A percentile compares a stretch with the other conserved stretches of the same genome.
Evolutionary conservation across 2,329 filamentous ascomycete genomes (phyloP).

Genomic region (Cyanodermella asteris): DNA sequence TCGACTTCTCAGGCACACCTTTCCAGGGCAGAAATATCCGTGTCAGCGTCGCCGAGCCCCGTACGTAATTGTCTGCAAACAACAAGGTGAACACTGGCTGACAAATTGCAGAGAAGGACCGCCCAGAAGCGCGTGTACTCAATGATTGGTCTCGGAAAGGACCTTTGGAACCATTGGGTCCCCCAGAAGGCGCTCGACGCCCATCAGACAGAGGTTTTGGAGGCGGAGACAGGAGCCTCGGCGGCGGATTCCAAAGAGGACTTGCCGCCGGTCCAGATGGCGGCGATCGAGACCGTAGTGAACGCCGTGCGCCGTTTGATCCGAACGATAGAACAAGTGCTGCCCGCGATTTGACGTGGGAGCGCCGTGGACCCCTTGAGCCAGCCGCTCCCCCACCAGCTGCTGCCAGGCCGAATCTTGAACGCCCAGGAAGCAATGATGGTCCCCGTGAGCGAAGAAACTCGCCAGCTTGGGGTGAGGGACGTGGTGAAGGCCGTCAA

Average conservation of each 20-base stretch:
- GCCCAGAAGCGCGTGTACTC: constrained; percentile 60
- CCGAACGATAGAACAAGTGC: no score
- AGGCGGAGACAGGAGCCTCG: constrained; percentile 26
- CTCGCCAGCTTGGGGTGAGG: constrained; percentile 56
- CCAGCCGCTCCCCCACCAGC: constrained; percentile 36
- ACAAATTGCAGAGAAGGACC: constrained; percentile 51
- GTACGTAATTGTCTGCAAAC: constrained; percentile 35
- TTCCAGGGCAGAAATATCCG: constrained; percentile 80
- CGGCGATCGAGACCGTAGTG: constrained; percentile 25
- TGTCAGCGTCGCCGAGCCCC: constrained; percentile 90
- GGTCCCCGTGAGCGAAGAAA: constrained; percentile 38
- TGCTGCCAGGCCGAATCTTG: constrained; percentile 26
- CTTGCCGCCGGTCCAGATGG: no score
- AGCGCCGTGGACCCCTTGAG: constrained; percentile 77
- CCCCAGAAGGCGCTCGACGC: constrained; percentile 39
- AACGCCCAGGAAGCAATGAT: constrained; percentile 37
- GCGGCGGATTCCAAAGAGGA: no score
- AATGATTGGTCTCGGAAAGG: constrained; percentile 86
- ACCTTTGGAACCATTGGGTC: constrained; percentile 61
- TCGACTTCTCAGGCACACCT: constrained; percentile 57
- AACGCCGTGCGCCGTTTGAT: no score
- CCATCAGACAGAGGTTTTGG: constrained; percentile 31
- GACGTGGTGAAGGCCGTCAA: constrained; percentile 45
- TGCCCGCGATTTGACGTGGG: no score
- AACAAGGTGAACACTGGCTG: constrained; percentile 16